phyloP scores from a whole-genome alignment of 805 yeast genomes.

The Cyberlindnera mrakii region DNA sequence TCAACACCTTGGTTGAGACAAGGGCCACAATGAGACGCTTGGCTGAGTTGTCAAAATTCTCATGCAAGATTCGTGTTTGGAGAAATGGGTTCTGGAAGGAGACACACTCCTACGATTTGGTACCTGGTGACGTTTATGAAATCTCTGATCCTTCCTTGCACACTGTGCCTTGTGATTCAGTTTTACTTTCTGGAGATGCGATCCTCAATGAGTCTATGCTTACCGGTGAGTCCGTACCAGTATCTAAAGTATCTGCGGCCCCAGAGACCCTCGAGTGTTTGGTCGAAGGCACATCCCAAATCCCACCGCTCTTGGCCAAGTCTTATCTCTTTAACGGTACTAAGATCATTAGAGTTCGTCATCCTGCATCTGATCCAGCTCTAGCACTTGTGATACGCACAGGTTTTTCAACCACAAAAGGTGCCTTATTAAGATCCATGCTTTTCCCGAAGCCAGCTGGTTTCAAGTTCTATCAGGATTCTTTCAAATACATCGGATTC shows the following conservation, averaged over 20 bases:
- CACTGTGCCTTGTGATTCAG: slow-evolving; percentile 82
- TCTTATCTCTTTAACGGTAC: slow-evolving; percentile 87
- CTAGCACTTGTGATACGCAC: slow-evolving; percentile 83
- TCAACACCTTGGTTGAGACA: slow-evolving; percentile 83
- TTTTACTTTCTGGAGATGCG: slow-evolving; percentile 85
- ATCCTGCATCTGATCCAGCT: slow-evolving; percentile 52
- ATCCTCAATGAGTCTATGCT: slow-evolving; percentile 97
- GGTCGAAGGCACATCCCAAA: slow-evolving; percentile 44
- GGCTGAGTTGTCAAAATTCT: slow-evolving; percentile 64
- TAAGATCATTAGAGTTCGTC: slow-evolving; percentile 74
- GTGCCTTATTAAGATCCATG: slow-evolving; percentile 91
- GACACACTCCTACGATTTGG: slow-evolving; percentile 67
- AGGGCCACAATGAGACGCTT: slow-evolving; percentile 65
- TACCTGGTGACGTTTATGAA: slow-evolving; percentile 95
- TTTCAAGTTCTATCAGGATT: slow-evolving; percentile 88
- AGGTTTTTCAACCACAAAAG: slow-evolving; percentile 94
- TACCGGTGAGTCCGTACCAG: slow-evolving; percentile 98
- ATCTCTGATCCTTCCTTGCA: slow-evolving; percentile 76
- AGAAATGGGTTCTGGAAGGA: slow-evolving; percentile 93
- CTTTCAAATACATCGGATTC: slow-evolving; percentile 92
- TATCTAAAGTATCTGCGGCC: slow-evolving; percentile 67
- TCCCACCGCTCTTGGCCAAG: slow-evolving; percentile 60
- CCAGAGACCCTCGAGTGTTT: slow-evolving; percentile 54
- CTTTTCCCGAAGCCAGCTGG: slow-evolving; percentile 92
- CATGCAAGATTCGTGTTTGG: slow-evolving; percentile 82